Percentiles rank a stretch among this genome's conserved stretches.
These are phyloP conservation scores for Brettanomyces anomalus DNA, from an alignment of 805 yeast genomes.

Conservation along the genomic window DNA sequence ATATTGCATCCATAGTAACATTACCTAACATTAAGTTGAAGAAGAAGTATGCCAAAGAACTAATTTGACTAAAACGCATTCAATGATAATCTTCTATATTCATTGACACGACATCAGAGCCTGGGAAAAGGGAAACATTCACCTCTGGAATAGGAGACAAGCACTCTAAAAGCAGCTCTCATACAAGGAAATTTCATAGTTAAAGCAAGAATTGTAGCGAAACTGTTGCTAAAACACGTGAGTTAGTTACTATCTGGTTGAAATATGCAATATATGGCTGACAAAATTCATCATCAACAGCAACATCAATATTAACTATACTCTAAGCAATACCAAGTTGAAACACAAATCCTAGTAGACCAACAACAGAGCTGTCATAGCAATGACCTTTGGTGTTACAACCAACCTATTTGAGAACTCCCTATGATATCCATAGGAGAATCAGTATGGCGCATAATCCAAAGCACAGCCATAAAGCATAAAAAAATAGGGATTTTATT, in stretches of 20 bases:
- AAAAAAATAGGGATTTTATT: constrained; percentile 48
- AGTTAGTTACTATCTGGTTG: constrained; percentile 36
- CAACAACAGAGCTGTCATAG: constrained; percentile 49
- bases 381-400: constrained; percentile 63
- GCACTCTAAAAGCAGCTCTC: constrained; percentile 59
- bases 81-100: constrained; percentile 50
- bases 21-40: constrained; percentile 55
- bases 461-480: constrained; percentile 52
- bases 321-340: constrained; percentile 57
- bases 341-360: constrained; percentile 45
- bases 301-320: constrained; percentile 37
- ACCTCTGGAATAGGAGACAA: constrained; percentile 62
- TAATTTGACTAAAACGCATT: constrained; percentile 55
- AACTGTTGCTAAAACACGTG: constrained; percentile 34
- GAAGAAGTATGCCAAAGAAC: constrained; percentile 43
- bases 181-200: constrained; percentile 52
- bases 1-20: constrained; percentile 59
- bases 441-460: constrained; percentile 72
- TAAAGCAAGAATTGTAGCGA: constrained; percentile 33
- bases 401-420: constrained; percentile 56
- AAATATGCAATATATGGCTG: constrained; percentile 54
- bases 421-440: constrained; percentile 68
- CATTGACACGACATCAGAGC: constrained; percentile 40
- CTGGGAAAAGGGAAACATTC: constrained; percentile 53
- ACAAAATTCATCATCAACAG: constrained; percentile 41